Conservation (phyloP, 805 yeast species). For the Metschnikowia drakensbergensis region DNA sequence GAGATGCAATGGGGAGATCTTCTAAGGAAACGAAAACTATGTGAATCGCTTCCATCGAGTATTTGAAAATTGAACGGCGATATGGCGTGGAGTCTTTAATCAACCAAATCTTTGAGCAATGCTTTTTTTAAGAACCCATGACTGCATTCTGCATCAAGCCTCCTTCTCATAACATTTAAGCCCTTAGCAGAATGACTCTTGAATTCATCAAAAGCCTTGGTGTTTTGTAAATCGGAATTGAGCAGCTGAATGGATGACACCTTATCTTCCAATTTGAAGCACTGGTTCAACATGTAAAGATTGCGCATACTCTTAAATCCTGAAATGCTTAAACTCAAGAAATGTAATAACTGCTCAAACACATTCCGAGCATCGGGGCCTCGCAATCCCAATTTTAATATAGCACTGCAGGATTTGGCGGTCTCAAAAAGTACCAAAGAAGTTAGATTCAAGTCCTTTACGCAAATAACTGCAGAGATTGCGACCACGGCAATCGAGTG, state of each 20-base stretch:
- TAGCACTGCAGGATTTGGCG: constrained; percentile 23
- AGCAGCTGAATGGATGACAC: constrained; percentile 7
- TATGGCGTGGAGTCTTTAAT: not conserved
- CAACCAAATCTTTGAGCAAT: not conserved
- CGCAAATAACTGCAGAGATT: constrained; percentile 44
- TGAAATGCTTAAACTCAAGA: constrained; percentile 40
- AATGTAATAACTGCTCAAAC: constrained; percentile 33
- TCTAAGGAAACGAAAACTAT: constrained; percentile 10
- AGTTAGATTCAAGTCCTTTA: constrained; percentile 35
- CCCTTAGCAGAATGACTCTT: constrained; percentile 13
- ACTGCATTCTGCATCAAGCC: constrained; percentile 11
- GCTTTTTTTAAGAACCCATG: constrained; percentile 9
- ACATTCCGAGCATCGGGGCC: constrained; percentile 11
- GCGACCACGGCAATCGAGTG: constrained; percentile 35
- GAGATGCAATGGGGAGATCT: constrained; percentile 58
- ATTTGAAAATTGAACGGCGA: not conserved
- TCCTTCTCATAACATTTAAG: constrained; percentile 10
- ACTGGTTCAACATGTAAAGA: constrained; percentile 34
- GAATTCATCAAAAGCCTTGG: constrained; percentile 13
- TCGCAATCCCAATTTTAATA: constrained; percentile 1
- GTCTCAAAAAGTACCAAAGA: constrained; percentile 35
- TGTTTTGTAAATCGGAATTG: constrained; percentile 5
- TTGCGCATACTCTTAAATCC: constrained; percentile 41
- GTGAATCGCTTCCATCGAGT: not conserved
- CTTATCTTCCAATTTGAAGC: constrained; percentile 36